These are phyloP conservation scores for Neocatenulostroma microsporum DNA, from an alignment of 2,329 filamentous ascomycete species.

Conservation along the genomic window DNA sequence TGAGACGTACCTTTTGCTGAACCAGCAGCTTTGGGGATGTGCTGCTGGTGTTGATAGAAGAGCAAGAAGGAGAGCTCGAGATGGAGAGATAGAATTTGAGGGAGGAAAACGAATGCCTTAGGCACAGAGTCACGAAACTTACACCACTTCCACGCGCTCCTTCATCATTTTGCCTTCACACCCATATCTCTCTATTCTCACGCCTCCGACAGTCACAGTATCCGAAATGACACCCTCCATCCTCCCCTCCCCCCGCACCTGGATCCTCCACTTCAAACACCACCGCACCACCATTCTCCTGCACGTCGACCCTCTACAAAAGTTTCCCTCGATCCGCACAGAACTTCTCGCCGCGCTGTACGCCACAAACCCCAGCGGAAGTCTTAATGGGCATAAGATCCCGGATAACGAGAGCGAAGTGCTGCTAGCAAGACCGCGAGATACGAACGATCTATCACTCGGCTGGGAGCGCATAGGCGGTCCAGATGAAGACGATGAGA, in stretches of 20 bases:
- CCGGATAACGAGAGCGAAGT: slow-evolving; percentile 34
- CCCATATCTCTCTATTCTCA: background rate
- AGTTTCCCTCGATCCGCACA: slow-evolving; percentile 34
- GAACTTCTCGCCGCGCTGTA: slow-evolving; percentile 36
- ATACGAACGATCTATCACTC: slow-evolving; percentile 32
- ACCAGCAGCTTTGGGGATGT: too few relatives aligned
- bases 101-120: too few relatives aligned
- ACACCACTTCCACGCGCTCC: too few relatives aligned
- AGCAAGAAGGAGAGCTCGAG: too few relatives aligned
- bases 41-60: too few relatives aligned
- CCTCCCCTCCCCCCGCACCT: slow-evolving; percentile 24
- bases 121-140: too few relatives aligned
- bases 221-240: slow-evolving; percentile 17
- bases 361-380: slow-evolving; percentile 31
- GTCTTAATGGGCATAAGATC: slow-evolving; percentile 29
- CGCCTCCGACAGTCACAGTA: too few relatives aligned
- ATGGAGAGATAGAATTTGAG: too few relatives aligned
- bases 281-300: slow-evolving; percentile 41
- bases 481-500: slow-evolving; percentile 17
- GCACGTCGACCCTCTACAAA: slow-evolving; percentile 37
- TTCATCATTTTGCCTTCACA: too few relatives aligned
- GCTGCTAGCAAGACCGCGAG: slow-evolving; percentile 34
- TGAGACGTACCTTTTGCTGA: too few relatives aligned
- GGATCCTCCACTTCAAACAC: slow-evolving; percentile 42
- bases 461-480: slow-evolving; percentile 38